phyloP scores from a whole-genome alignment of 768 basidiomycete genomes.

The Tulasnella sp. region DNA sequence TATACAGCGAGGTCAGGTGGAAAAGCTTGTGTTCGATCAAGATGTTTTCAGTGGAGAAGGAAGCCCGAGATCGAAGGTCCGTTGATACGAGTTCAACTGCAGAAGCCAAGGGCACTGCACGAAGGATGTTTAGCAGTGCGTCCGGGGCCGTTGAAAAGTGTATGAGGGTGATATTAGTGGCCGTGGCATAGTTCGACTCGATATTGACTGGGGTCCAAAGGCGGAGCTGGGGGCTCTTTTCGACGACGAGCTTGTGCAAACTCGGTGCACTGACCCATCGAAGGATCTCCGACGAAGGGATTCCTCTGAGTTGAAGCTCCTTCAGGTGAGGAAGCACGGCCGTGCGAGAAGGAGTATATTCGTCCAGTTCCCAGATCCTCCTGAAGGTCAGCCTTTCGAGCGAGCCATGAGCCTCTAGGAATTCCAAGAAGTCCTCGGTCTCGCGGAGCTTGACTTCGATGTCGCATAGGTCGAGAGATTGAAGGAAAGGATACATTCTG shows the following conservation, averaged over 20 bases:
- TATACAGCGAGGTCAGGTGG: not conserved
- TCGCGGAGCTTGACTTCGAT: not conserved
- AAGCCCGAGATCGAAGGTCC: not conserved
- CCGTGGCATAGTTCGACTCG: not conserved
- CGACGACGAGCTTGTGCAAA: not conserved
- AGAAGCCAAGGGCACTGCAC: not conserved
- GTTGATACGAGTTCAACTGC: not conserved
- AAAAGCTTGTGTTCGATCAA: not conserved
- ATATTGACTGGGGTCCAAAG: not conserved
- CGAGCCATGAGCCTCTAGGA: not conserved
- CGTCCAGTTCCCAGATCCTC: not conserved
- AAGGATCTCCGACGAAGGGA: not conserved
- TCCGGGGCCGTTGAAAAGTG: not conserved
- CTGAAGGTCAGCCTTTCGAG: not conserved
- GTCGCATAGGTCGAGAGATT: not conserved
- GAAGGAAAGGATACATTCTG: not conserved
- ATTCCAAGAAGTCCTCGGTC: not conserved
- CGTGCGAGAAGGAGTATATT: not conserved
- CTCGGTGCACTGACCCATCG: not conserved
- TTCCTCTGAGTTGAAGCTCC: not conserved
- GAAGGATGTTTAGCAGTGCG: not conserved
- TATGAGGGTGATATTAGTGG: not conserved
- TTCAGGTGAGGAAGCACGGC: not conserved
- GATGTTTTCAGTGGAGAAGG: not conserved
- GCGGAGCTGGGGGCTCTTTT: not conserved